Conservation (phyloP, 108 stramenopile species). For the Nitzschia sp. region DNA sequence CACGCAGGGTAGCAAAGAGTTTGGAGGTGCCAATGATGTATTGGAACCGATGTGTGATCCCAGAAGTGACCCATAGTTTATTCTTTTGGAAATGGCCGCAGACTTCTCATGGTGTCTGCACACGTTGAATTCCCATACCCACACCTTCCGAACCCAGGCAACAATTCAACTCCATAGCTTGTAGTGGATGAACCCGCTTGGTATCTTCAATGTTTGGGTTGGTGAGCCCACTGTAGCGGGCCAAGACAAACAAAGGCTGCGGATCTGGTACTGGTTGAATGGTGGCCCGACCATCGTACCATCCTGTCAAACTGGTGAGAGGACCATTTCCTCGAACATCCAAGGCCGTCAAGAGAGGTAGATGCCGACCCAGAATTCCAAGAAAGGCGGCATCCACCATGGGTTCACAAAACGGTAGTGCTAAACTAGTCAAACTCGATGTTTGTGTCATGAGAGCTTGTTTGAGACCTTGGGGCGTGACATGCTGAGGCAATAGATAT, state of each 20-base stretch:
- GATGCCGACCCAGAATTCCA: slow-evolving; percentile 61
- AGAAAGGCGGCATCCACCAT: slow-evolving; percentile 66
- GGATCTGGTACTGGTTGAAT: slow-evolving; percentile 22
- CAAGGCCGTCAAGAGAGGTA: slow-evolving; percentile 52
- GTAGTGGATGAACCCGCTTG: slow-evolving; percentile 53
- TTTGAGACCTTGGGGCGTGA: slow-evolving; percentile 56
- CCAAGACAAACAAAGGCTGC: slow-evolving; percentile 65
- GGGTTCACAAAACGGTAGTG: slow-evolving; percentile 71
- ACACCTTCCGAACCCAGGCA: slow-evolving; percentile 63
- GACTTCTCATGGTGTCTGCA: background rate
- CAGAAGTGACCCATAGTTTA: background rate
- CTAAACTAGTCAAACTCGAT: slow-evolving; percentile 30
- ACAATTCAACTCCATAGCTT: slow-evolving; percentile 44
- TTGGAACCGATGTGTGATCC: slow-evolving; percentile 2
- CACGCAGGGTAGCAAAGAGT: slow-evolving; percentile 37
- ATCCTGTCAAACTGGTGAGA: slow-evolving; percentile 58
- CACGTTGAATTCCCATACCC: slow-evolving; percentile 59
- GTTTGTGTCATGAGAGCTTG: slow-evolving; percentile 33
- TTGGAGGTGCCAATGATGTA: slow-evolving; percentile 38
- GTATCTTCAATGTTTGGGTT: slow-evolving; percentile 68
- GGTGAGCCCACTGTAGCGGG: slow-evolving; percentile 64
- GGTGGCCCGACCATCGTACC: slow-evolving; percentile 78
- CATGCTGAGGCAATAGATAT: slow-evolving; percentile 42
- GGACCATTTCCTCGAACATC: slow-evolving; percentile 75
- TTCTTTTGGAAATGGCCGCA: background rate